Evolutionary conservation across 2,329 filamentous ascomycete species (phyloP).

Genomic region (Knoxdaviesia capensis): DNA sequence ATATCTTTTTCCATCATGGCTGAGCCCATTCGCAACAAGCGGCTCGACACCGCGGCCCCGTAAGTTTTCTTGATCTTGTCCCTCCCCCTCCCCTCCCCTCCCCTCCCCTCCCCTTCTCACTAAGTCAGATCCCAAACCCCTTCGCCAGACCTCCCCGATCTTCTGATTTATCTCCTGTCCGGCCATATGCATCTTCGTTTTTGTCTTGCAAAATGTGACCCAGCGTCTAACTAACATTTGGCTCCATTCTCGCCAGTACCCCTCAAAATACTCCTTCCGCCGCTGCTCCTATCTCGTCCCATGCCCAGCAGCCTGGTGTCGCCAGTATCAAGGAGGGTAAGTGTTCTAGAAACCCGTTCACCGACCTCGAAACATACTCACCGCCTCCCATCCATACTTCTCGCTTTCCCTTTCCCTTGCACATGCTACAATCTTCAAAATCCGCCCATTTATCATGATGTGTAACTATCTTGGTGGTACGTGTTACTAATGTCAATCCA

Average conservation of each 20-base stretch:
- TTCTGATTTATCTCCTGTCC: background rate
- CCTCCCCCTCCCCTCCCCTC: slow-evolving; percentile 4
- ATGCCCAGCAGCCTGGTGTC: slow-evolving; percentile 86
- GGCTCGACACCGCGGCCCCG: slow-evolving; percentile 36
- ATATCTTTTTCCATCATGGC: slow-evolving; percentile 23
- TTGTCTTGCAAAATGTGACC: slow-evolving; percentile 4
- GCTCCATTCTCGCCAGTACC: slow-evolving; percentile 37
- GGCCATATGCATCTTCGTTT: background rate
- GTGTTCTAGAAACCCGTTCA: slow-evolving; percentile 11
- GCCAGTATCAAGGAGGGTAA: slow-evolving; percentile 94
- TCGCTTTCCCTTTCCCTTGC: no score
- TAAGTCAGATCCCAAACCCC: background rate
- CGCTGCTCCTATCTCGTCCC: slow-evolving; percentile 92
- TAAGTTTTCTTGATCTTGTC: slow-evolving; percentile 18
- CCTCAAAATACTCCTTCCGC: slow-evolving; percentile 94
- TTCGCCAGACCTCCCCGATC: background rate
- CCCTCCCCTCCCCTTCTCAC: slow-evolving; percentile 4
- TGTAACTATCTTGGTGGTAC: background rate
- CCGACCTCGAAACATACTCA: no score
- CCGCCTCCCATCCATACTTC: no score
- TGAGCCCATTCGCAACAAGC: slow-evolving; percentile 44
- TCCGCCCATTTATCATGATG: background rate
- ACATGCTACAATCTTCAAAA: background rate
- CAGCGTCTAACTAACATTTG: slow-evolving; percentile 6
- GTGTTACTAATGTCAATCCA: slow-evolving; percentile 18